Percentiles rank a stretch among this genome's conserved stretches.
Conservation (phyloP, 805 yeast genomes). For the Kodamaea sagamina region DNA sequence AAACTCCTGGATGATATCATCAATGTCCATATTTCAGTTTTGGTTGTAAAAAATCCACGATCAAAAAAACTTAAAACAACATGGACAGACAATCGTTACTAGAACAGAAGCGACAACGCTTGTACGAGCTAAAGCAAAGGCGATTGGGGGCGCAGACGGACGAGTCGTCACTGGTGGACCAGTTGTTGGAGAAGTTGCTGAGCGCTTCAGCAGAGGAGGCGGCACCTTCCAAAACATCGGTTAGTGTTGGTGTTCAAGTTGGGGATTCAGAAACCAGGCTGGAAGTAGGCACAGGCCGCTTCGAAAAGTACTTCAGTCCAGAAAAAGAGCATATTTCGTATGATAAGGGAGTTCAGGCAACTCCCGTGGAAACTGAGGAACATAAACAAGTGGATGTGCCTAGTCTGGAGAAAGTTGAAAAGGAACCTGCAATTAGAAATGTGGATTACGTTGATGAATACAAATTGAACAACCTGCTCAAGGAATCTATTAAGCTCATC, state of each 20-base stretch:
- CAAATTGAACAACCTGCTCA: conserved; percentile 22
- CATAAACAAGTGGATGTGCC: neutral
- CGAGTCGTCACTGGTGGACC: conserved; percentile 18
- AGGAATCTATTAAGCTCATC: conserved; percentile 26
- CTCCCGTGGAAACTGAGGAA: conserved; percentile 6
- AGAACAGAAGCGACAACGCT: conserved; percentile 43
- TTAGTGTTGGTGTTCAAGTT: conserved; percentile 33
- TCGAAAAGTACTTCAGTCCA: neutral
- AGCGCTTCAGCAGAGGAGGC: neutral
- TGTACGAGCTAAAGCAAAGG: conserved; percentile 27
- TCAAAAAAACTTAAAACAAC: conserved; percentile 1
- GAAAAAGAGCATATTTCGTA: conserved; percentile 18
- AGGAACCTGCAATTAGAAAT: neutral
- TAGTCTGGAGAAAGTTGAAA: neutral
- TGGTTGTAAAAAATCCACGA: neutral
- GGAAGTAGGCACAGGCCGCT: neutral
- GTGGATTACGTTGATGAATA: conserved; percentile 19
- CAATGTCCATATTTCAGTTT: conserved; percentile 49
- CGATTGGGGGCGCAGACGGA: conserved; percentile 17
- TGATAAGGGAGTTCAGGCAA: conserved; percentile 29
- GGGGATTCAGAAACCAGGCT: conserved; percentile 16
- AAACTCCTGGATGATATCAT: conserved; percentile 69
- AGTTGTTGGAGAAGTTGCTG: conserved; percentile 17
- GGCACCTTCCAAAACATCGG: conserved; percentile 12
- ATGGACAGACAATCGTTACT: conserved; percentile 41